A percentile compares a stretch with the other conserved stretches of the same genome.
phyloP scores from a whole-genome alignment of 306 rosid genomes.

The Luffa acutangula region DNA sequence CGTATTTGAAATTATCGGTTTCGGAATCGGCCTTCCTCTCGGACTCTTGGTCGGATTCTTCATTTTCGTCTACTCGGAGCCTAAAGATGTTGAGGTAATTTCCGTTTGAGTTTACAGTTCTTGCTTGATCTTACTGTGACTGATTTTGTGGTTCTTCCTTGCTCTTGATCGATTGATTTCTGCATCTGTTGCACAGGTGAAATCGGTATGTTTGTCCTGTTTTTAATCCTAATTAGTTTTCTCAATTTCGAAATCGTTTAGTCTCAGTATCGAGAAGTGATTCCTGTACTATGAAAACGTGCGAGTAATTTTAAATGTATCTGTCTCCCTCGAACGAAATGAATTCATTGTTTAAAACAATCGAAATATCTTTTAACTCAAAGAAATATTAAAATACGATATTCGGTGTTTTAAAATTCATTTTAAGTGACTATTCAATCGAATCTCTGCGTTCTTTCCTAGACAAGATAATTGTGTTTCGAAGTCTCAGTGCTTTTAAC shows the following conservation, averaged over 20 bases:
- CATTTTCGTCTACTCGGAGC: conserved; percentile 53
- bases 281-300: background rate
- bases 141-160: background rate
- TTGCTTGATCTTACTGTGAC: background rate
- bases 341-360: background rate
- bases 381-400: background rate
- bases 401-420: background rate
- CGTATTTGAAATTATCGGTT: conserved; percentile 59
- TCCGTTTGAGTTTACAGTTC: background rate
- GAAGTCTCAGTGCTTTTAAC: conserved; percentile 9
- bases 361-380: background rate
- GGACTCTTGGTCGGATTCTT: conserved; percentile 77
- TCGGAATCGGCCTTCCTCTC: conserved; percentile 66
- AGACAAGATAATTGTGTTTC: background rate
- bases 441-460: background rate
- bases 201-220: background rate
- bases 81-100: conserved; percentile 52
- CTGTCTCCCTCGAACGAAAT: background rate
- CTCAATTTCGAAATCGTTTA: background rate
- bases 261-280: background rate
- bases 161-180: background rate
- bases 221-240: background rate
- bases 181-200: background rate
- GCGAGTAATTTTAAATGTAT: background rate
- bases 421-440: background rate